Percentiles rank a stretch among this genome's conserved stretches.
Evolutionary conservation across 805 yeast genomes (phyloP).

Genomic region (Wickerhamomyces silvicola): DNA sequence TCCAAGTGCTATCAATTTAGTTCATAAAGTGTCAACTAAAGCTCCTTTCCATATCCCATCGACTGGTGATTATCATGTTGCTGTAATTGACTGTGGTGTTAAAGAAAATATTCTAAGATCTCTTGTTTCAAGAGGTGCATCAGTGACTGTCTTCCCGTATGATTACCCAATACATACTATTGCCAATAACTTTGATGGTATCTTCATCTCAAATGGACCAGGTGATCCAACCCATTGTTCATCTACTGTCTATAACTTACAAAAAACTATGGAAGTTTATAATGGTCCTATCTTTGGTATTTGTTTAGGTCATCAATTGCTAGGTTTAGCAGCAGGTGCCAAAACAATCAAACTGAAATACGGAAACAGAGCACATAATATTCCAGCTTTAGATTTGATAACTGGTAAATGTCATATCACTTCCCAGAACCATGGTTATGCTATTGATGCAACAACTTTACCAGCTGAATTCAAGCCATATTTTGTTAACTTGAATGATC

Average conservation of each 20-base stretch:
- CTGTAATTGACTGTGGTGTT: conserved; percentile 96
- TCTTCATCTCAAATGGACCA: conserved; percentile 93
- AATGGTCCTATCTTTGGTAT: conserved; percentile 93
- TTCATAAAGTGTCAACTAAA: conserved; percentile 89
- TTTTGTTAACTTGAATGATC: conserved; percentile 89
- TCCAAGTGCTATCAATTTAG: conserved; percentile 86
- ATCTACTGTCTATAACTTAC: conserved; percentile 67
- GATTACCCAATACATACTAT: conserved; percentile 89
- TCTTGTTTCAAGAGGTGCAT: conserved; percentile 90
- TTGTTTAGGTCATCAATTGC: conserved; percentile 94
- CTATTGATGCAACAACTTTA: conserved; percentile 79
- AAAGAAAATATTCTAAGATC: conserved; percentile 96
- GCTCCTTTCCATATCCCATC: conserved; percentile 87
- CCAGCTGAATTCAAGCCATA: conserved; percentile 76
- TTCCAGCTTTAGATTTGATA: conserved; percentile 85
- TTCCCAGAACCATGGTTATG: conserved; percentile 98
- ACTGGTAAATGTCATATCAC: conserved; percentile 97
- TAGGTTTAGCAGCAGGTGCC: conserved; percentile 94
- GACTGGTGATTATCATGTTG: conserved; percentile 66
- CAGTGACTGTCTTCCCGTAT: conserved; percentile 93
- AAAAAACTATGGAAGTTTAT: conserved; percentile 55
- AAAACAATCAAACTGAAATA: conserved; percentile 88
- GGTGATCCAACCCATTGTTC: conserved; percentile 95
- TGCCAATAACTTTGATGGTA: conserved; percentile 89
- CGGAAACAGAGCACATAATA: conserved; percentile 98